Base-by-base conservation (phyloP, 2,329 filamentous ascomycete genomes). In the Trichoderma endophyticum region DNA sequence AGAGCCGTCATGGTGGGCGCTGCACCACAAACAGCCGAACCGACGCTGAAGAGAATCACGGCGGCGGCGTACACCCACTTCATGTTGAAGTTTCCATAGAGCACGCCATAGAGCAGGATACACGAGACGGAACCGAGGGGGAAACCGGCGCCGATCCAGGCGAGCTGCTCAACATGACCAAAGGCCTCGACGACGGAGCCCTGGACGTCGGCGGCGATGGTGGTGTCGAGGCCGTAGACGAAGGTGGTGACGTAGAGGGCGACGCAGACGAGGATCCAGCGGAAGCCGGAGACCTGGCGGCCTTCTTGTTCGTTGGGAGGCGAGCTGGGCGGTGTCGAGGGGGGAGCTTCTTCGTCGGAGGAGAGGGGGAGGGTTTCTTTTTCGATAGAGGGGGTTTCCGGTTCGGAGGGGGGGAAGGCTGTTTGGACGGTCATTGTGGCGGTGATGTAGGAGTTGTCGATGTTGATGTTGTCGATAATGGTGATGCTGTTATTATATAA, bases 151-250 rank as follows among this genome's bases (percentile, higher is more conserved):
- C 78, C 77, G 14, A 86, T 76, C 84, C 84, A 86, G 4, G 80
- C 76, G 8, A 86, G 77, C 59, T 83, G 80, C 7, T 79, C 74
- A 36, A 83, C 73, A 1, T 81, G 73, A 21, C 79, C 76, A 34
- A 85, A 83, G 0, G 75, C 73, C n/a, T 79, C 75, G 14, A 84
- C 76, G 21, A 86, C 82, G 8, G 77, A 73, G 2, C 81, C 82
- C 70, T 86, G 84, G 9, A 87, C 79, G 74, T 85, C 85, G 3
- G 85, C 85, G 2, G 84, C 81, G 61, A 88, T 85, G 3, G 86
- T 88, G 54, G 83, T 86, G 77, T 85, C 83, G 30, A 73, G 71
- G 36, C 71, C 68, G 56, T 73, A 73, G 56, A 73, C 28, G 30
- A 73, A 61, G 26, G 26, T 67, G 56, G 61, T 32, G 18, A 71